Evolutionary conservation across 305 asterid species (phyloP).

Genomic region (Ajuga reptans): DNA sequence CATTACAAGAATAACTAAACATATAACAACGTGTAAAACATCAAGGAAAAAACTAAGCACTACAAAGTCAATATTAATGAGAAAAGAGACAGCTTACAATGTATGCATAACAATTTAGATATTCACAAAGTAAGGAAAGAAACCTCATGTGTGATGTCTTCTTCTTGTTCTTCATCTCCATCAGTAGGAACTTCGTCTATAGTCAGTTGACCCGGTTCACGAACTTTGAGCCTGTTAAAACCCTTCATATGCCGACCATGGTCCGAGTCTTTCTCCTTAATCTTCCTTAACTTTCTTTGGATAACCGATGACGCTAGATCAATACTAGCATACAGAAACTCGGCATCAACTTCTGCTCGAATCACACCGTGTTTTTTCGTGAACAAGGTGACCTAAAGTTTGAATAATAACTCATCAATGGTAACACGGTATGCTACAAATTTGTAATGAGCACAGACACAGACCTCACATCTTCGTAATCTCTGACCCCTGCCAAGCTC

Average conservation of each 20-base stretch:
- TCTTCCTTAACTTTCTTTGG: conserved; percentile 81
- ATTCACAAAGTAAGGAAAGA: background rate
- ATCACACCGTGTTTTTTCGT: conserved; percentile 85
- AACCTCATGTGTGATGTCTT: conserved; percentile 50
- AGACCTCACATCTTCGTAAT: conserved; percentile 77
- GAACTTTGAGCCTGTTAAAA: conserved; percentile 55
- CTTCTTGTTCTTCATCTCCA: conserved; percentile 19
- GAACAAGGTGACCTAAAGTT: conserved; percentile 68
- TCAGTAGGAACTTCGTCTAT: conserved; percentile 26
- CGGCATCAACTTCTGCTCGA: conserved; percentile 86
- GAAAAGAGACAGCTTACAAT: background rate
- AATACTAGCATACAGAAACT: conserved; percentile 63
- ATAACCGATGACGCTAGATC: conserved; percentile 75
- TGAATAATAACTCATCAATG: background rate
- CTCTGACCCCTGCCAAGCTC: conserved; percentile 86
- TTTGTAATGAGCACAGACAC: background rate
- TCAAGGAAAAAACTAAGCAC: background rate
- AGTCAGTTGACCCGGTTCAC: conserved; percentile 36
- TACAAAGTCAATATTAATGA: background rate
- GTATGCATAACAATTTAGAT: background rate
- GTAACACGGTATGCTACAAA: background rate
- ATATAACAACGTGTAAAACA: background rate
- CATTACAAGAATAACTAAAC: too few species aligned
- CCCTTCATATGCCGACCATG: conserved; percentile 94
- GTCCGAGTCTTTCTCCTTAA: conserved; percentile 90